Evolutionary conservation across 2,329 filamentous ascomycete genomes (phyloP).

Genomic region (Endoconidiophora polonica): DNA sequence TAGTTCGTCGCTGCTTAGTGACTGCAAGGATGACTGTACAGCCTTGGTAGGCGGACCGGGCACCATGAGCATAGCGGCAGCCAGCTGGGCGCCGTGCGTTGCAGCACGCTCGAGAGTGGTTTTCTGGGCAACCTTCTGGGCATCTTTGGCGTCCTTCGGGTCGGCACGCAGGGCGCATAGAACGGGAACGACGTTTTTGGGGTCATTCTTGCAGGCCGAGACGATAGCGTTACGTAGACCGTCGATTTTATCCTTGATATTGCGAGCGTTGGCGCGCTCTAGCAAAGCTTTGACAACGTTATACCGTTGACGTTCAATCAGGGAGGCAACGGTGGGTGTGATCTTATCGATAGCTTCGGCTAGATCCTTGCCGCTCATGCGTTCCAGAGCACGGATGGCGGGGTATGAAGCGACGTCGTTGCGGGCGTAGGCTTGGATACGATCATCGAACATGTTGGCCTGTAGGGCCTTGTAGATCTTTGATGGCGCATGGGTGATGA

Average conservation of each 20-base stretch:
- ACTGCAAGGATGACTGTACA: slow-evolving; percentile 55
- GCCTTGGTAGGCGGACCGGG: slow-evolving; percentile 52
- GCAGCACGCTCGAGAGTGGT: slow-evolving; percentile 9
- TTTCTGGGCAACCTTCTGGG: slow-evolving; percentile 6
- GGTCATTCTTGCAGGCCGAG: slow-evolving; percentile 30
- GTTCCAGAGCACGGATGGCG: slow-evolving; percentile 64
- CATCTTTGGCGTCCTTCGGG: slow-evolving; percentile 18
- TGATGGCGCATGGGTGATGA: slow-evolving; percentile 64
- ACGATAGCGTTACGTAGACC: slow-evolving; percentile 31
- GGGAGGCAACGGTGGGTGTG: slow-evolving; percentile 50
- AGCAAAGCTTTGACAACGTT: slow-evolving; percentile 68
- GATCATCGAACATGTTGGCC: slow-evolving; percentile 58
- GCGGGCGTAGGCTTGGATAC: slow-evolving; percentile 63
- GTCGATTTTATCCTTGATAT: slow-evolving; percentile 35
- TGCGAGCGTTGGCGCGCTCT: slow-evolving; percentile 61
- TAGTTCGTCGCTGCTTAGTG: slow-evolving; percentile 37
- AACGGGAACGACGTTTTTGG: slow-evolving; percentile 31
- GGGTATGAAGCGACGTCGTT: slow-evolving; percentile 88
- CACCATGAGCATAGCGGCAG: slow-evolving; percentile 61
- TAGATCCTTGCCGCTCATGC: slow-evolving; percentile 75
- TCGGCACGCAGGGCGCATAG: slow-evolving; percentile 30
- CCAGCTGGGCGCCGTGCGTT: slow-evolving; percentile 64
- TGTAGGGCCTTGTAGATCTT: slow-evolving; percentile 86
- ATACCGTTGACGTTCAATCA: slow-evolving; percentile 61
- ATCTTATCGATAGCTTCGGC: slow-evolving; percentile 55